Evolutionary conservation across 2,329 filamentous ascomycete genomes (phyloP).

Genomic region (Scolecobasidium constrictum): DNA sequence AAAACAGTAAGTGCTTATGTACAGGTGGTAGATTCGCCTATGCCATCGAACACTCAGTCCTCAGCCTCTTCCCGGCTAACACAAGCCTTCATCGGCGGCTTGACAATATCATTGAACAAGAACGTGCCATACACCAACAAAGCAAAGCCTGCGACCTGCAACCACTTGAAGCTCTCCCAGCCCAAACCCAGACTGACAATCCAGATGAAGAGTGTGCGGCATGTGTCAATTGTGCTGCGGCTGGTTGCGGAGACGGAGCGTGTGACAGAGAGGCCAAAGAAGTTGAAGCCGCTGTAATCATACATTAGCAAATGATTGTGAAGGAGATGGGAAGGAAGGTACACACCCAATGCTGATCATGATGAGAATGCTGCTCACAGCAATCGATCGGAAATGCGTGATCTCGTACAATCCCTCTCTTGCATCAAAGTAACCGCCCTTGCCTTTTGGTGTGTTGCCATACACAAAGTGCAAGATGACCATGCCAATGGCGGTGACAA

Average conservation of each 20-base stretch:
- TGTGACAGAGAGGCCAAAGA: slow-evolving; percentile 92
- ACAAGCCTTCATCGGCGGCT: slow-evolving; percentile 63
- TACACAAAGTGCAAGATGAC: slow-evolving; percentile 65
- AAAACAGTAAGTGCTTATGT: no score
- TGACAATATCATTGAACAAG: slow-evolving; percentile 88
- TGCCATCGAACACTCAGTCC: slow-evolving; percentile 46
- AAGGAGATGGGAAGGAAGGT: not conserved
- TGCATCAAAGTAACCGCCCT: slow-evolving; percentile 81
- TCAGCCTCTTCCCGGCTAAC: slow-evolving; percentile 30
- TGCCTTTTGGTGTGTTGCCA: slow-evolving; percentile 62
- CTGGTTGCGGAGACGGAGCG: slow-evolving; percentile 83
- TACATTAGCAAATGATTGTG: not conserved
- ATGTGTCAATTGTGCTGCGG: slow-evolving; percentile 93
- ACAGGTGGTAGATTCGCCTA: no score
- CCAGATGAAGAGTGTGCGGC: slow-evolving; percentile 97
- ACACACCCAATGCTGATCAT: slow-evolving; percentile 95
- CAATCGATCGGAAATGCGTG: slow-evolving; percentile 57
- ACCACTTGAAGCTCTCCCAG: slow-evolving; percentile 97
- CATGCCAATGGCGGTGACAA: slow-evolving; percentile 69
- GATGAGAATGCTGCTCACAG: slow-evolving; percentile 72
- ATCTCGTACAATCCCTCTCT: slow-evolving; percentile 77
- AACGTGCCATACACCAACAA: slow-evolving; percentile 94
- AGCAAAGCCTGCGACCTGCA: slow-evolving; percentile 82
- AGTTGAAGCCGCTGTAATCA: slow-evolving; percentile 78
- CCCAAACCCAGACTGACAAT: slow-evolving; percentile 83